phyloP scores from a whole-genome alignment of 108 stramenopile species.

The Fragilariopsis cylindrus region DNA sequence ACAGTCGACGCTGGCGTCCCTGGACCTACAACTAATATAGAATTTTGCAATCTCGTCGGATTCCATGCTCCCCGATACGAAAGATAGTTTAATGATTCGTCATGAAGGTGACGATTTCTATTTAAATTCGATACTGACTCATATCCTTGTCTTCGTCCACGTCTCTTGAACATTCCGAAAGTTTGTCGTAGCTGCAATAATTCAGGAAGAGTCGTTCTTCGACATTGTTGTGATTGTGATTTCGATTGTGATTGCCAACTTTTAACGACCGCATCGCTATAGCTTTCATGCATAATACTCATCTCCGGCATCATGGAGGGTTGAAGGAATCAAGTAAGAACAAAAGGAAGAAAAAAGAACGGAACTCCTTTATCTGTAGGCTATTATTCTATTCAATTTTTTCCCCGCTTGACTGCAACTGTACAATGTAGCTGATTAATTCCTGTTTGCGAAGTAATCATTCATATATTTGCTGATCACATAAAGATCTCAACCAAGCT shows the following conservation, averaged over 20 bases:
- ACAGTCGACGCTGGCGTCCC: constrained; percentile 62
- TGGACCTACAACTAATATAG: constrained; percentile 75
- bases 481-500: no score
- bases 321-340: no score
- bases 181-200: constrained; percentile 25
- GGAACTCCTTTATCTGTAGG: no score
- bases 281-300: background rate
- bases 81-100: constrained; percentile 3
- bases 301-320: no score
- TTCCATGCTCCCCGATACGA: constrained; percentile 50
- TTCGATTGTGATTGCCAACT: background rate
- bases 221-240: background rate
- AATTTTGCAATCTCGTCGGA: constrained; percentile 66
- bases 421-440: no score
- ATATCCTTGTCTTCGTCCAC: background rate
- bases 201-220: constrained; percentile 20
- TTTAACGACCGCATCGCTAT: constrained; percentile 11
- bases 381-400: no score
- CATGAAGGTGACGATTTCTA: background rate
- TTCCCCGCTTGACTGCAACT: no score
- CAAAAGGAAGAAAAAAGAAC: no score
- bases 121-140: background rate
- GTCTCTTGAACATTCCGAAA: constrained; percentile 7
- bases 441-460: no score
- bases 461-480: no score